Conservation (phyloP, 768 basidiomycete genomes). For the Pilatotrama ljubarskyi region DNA sequence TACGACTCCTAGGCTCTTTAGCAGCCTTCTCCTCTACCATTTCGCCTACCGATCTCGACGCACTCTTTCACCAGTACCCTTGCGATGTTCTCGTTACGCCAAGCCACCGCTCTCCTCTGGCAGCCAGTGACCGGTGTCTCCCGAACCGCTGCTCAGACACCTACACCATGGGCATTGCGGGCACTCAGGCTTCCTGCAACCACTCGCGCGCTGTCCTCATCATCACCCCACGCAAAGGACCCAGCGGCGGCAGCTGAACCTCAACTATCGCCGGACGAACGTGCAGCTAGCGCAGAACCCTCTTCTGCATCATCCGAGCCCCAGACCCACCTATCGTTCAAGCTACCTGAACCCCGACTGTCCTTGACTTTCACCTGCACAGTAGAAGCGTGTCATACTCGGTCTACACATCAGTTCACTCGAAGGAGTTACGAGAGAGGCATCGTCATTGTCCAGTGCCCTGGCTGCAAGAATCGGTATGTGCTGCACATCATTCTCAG, state of each 20-base stretch:
- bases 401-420: conserved; percentile 88
- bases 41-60: background rate
- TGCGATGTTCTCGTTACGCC: conserved; percentile 1
- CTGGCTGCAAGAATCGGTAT: conserved; percentile 84
- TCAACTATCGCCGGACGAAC: background rate
- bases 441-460: conserved; percentile 90
- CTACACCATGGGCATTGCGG: background rate
- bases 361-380: conserved; percentile 88
- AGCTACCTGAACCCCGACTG: conserved; percentile 58
- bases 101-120: conserved; percentile 5
- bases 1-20: background rate
- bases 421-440: conserved; percentile 84
- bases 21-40: background rate
- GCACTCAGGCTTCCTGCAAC: background rate
- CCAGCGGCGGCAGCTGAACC: background rate
- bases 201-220: conserved; percentile 6
- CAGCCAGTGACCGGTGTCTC: background rate
- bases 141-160: background rate
- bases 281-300: background rate
- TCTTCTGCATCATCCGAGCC: conserved; percentile 1
- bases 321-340: conserved; percentile 30
- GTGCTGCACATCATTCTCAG: conserved; percentile 25
- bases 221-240: background rate
- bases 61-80: background rate
- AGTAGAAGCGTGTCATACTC: conserved; percentile 65